Conservation (phyloP, 2,329 filamentous ascomycete genomes). For the Fusarium bactridioides region DNA sequence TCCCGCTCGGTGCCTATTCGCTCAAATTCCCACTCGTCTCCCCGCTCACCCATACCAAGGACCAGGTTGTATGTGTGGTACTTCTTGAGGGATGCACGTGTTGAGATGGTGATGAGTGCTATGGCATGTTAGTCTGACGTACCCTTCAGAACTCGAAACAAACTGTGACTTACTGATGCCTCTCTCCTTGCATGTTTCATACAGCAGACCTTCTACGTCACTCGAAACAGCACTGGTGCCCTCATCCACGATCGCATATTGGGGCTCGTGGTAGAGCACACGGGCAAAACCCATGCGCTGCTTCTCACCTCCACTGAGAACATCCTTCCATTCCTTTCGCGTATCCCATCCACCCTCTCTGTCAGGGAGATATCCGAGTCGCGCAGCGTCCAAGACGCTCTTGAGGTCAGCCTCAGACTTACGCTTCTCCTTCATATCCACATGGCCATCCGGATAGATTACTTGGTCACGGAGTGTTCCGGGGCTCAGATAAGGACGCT, state of each 20-base stretch:
- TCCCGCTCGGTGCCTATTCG: slow-evolving; percentile 93
- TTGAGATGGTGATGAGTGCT: slow-evolving; percentile 95
- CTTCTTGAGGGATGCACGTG: slow-evolving; percentile 90
- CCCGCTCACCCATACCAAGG: slow-evolving; percentile 80
- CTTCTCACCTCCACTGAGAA: slow-evolving; percentile 96
- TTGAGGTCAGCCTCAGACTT: slow-evolving; percentile 81
- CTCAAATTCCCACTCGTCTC: slow-evolving; percentile 92
- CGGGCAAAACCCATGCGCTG: slow-evolving; percentile 92
- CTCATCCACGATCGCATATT: slow-evolving; percentile 94
- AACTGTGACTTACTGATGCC: slow-evolving; percentile 78
- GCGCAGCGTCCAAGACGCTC: slow-evolving; percentile 80
- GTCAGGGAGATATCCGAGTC: slow-evolving; percentile 86
- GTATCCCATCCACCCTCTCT: slow-evolving; percentile 97
- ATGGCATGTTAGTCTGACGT: slow-evolving; percentile 29
- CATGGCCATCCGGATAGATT: slow-evolving; percentile 94
- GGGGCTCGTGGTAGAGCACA: slow-evolving; percentile 91
- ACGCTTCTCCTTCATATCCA: slow-evolving; percentile 88
- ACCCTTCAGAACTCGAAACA: not conserved
- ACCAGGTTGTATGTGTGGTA: slow-evolving; percentile 94
- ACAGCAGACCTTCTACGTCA: slow-evolving; percentile 92
- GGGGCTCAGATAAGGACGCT: slow-evolving; percentile 89
- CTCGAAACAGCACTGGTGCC: slow-evolving; percentile 93
- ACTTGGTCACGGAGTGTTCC: slow-evolving; percentile 96
- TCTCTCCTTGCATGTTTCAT: slow-evolving; percentile 90
- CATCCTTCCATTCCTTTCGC: slow-evolving; percentile 97